These are phyloP conservation scores for Monosporascus sp. DNA, from an alignment of 2,329 filamentous ascomycete genomes.

Conservation along the genomic window DNA sequence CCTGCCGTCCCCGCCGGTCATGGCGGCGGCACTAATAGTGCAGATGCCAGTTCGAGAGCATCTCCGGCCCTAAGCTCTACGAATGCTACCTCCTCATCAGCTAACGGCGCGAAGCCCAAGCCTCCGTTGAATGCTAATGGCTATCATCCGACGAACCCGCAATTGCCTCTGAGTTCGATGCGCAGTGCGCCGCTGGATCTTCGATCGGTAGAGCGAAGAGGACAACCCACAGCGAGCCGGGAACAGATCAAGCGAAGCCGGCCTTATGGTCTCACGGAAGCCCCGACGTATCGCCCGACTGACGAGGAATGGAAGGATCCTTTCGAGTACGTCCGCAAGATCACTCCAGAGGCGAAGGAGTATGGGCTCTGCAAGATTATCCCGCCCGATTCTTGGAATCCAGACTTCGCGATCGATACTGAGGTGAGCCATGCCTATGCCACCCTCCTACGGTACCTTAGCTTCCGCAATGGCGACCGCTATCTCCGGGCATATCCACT, in stretches of 20 bases:
- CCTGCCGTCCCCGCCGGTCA: constrained; percentile 33
- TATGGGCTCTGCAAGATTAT: constrained; percentile 96
- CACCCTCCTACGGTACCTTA: background rate
- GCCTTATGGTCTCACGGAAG: constrained; percentile 80
- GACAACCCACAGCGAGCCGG: constrained; percentile 69
- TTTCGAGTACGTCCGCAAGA: constrained; percentile 88
- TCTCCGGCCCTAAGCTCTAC: constrained; percentile 41
- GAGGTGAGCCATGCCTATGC: constrained; percentile 57
- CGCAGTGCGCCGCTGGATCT: constrained; percentile 67
- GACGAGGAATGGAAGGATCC: constrained; percentile 94
- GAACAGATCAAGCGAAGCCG: constrained; percentile 73
- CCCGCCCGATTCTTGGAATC: constrained; percentile 89
- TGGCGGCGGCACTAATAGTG: constrained; percentile 34
- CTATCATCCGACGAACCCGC: constrained; percentile 45
- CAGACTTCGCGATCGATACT: constrained; percentile 91
- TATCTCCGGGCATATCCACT: background rate
- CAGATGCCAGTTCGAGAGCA: constrained; percentile 45
- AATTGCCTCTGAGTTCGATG: constrained; percentile 50
- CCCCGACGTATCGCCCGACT: constrained; percentile 84
- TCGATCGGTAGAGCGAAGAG: constrained; percentile 84
- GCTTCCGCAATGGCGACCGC: background rate
- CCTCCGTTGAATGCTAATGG: constrained; percentile 49
- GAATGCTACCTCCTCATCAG: constrained; percentile 24
- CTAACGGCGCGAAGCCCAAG: constrained; percentile 39
- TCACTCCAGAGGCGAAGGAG: constrained; percentile 75